These are phyloP conservation scores for Dothistroma septosporum DNA, from an alignment of 2,329 filamentous ascomycete species.

Conservation along the genomic window DNA sequence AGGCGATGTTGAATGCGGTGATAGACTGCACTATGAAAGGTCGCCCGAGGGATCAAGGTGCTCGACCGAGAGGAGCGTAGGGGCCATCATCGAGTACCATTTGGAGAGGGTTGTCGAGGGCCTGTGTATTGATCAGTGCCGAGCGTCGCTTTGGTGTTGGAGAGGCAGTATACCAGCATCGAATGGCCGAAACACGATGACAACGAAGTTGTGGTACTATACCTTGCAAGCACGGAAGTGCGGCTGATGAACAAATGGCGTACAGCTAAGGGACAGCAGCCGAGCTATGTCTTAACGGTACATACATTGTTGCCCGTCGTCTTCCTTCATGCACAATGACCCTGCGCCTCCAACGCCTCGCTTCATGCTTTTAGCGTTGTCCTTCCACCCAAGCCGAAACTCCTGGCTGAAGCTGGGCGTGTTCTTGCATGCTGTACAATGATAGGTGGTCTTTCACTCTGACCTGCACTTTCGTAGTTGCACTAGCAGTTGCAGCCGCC, in stretches of 20 bases:
- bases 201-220: neutral
- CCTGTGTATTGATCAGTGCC: neutral
- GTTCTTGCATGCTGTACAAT: neutral
- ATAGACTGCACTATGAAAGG: neutral
- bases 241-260: neutral
- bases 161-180: neutral
- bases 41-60: neutral
- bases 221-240: neutral
- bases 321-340: neutral
- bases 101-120: neutral
- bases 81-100: neutral
- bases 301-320: neutral
- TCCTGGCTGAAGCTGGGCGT: neutral
- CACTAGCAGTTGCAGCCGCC: slow-evolving; percentile 36
- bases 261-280: neutral
- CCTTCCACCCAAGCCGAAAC: neutral
- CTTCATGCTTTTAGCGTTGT: slow-evolving; percentile 3
- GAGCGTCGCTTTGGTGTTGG: neutral
- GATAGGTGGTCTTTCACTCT: neutral
- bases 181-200: neutral
- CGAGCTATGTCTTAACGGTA: neutral
- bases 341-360: slow-evolving; percentile 11
- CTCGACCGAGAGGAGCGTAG: neutral
- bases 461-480: neutral
- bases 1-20: neutral